Percentiles rank a stretch among this genome's conserved stretches.
These are phyloP conservation scores for bread wheat (Triticum aestivum) DNA, from an alignment of 176 grass and related monocot genomes.

Conservation along the genomic window DNA sequence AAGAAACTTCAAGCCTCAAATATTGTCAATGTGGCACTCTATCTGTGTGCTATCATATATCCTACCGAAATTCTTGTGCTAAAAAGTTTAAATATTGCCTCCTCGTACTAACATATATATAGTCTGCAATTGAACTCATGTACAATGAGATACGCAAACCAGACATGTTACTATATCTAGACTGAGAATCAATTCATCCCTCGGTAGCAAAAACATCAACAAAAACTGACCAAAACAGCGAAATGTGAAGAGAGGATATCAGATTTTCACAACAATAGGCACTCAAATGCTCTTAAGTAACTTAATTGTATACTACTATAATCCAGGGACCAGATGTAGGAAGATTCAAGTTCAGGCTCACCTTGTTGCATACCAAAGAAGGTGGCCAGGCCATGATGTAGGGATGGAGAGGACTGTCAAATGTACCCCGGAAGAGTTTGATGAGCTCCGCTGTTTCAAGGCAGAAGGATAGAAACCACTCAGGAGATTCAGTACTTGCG, in stretches of 20 bases:
- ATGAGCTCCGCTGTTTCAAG: not conserved
- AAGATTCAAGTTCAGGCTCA: slow-evolving; percentile 1
- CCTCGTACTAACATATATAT: not conserved
- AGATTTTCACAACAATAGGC: not conserved
- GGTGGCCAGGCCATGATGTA: not conserved
- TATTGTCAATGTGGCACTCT: not conserved
- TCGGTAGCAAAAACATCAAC: not conserved
- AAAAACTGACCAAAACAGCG: not conserved
- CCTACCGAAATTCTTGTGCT: not conserved
- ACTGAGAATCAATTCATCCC: not conserved
- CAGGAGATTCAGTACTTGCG: not conserved
- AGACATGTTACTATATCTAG: not conserved
- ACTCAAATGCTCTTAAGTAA: not conserved
- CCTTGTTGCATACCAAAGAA: not conserved
- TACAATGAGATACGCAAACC: not conserved
- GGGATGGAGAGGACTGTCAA: not conserved
- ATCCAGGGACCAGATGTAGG: not conserved
- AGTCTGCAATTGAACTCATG: not conserved
- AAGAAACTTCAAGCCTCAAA: not conserved
- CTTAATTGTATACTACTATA: not conserved
- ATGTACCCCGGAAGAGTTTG: not conserved
- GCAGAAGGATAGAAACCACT: not conserved
- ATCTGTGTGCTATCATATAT: not conserved
- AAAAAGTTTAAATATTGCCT: not conserved
- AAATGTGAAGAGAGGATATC: not conserved